A percentile compares a stretch with the other conserved stretches of the same genome.
phyloP scores from a whole-genome alignment of 2,329 filamentous ascomycete genomes.

The Orbilia quercus region DNA sequence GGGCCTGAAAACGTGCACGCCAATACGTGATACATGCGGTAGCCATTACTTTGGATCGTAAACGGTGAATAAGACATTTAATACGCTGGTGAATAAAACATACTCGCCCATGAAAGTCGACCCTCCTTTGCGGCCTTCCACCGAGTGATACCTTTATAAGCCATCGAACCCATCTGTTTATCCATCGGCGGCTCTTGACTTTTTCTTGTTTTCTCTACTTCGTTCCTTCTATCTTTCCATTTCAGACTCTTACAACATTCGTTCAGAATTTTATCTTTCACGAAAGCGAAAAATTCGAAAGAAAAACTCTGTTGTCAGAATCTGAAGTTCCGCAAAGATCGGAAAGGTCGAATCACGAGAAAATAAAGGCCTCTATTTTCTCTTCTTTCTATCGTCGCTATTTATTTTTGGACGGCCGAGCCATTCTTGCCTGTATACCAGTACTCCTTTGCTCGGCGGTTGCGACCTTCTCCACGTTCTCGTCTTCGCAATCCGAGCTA shows the following conservation, averaged over 20 bases:
- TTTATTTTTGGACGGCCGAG: slow-evolving; percentile 4
- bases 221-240: slow-evolving; percentile 10
- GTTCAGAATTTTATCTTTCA: slow-evolving; percentile 27
- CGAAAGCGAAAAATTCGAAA: slow-evolving; percentile 41
- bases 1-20: slow-evolving; percentile 53
- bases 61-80: slow-evolving; percentile 50
- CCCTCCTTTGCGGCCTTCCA: slow-evolving; percentile 35
- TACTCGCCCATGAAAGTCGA: slow-evolving; percentile 52
- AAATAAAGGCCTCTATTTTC: no score
- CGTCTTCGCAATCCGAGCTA: slow-evolving; percentile 46
- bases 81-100: slow-evolving; percentile 51
- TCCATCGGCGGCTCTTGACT: slow-evolving; percentile 16
- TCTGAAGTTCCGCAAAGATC: slow-evolving; percentile 29
- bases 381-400: no score
- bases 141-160: slow-evolving; percentile 55
- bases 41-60: slow-evolving; percentile 49
- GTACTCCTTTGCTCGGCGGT: slow-evolving; percentile 9
- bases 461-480: slow-evolving; percentile 23
- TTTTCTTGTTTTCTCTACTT: slow-evolving; percentile 22
- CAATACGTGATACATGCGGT: slow-evolving; percentile 55
- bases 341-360: slow-evolving; percentile 23
- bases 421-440: slow-evolving; percentile 25
- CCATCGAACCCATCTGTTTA: slow-evolving; percentile 43
- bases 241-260: slow-evolving; percentile 31
- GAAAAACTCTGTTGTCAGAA: slow-evolving; percentile 27